These are phyloP conservation scores for Lathyrus aphaca DNA, from an alignment of 306 rosid genomes.

Conservation along the genomic window DNA sequence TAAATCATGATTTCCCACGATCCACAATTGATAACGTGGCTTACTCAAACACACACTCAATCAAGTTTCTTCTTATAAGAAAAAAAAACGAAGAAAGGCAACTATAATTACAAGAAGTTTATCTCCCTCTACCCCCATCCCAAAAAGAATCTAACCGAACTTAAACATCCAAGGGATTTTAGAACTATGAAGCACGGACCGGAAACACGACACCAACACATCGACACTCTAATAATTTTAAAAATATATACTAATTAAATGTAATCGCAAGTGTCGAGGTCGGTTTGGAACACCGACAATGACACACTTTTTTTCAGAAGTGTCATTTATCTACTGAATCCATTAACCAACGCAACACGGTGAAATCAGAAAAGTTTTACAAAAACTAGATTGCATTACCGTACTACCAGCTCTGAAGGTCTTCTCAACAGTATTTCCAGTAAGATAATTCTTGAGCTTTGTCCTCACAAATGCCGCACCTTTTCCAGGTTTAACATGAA, in stretches of 20 bases:
- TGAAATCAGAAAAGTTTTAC: background rate
- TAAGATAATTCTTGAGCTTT: constrained; percentile 75
- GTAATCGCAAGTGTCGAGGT: too few species aligned
- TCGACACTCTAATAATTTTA: too few species aligned
- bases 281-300: too few species aligned
- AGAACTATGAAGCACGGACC: background rate
- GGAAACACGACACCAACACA: too few species aligned
- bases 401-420: constrained; percentile 92
- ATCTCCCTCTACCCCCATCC: background rate
- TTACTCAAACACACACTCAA: background rate
- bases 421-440: constrained; percentile 89
- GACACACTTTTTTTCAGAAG: too few species aligned
- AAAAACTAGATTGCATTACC: constrained; percentile 53
- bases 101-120: constrained; percentile 3
- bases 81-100: background rate
- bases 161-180: background rate
- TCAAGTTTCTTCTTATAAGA: background rate
- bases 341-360: background rate
- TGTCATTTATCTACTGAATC: constrained; percentile 1
- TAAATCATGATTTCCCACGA: background rate
- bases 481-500: constrained; percentile 96
- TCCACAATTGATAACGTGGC: background rate
- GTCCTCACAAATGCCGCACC: constrained; percentile 99
- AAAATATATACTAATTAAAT: too few species aligned
- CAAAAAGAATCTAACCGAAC: background rate